Base-by-base conservation (phyloP, 148 eudicot species). In the Nepenthes mirabilis region DNA sequence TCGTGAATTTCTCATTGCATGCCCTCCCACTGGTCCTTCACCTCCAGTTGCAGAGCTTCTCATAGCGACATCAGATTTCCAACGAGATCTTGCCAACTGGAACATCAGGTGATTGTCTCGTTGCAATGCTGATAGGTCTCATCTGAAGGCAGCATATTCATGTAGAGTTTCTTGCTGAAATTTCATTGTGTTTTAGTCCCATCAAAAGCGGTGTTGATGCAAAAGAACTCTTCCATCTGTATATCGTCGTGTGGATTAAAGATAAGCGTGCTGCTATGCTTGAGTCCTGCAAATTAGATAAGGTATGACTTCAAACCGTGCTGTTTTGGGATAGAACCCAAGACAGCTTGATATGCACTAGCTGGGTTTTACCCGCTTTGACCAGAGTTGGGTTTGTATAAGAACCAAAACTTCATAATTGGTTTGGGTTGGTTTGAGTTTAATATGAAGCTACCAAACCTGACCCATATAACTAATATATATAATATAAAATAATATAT, bases 171-270 rank as follows among this genome's bases (percentile, higher is more conserved):
- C 52, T 56, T 34, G 37, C 64, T 74, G 40, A 34, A 37, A 55
- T 52, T 65, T 14, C n/a, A 47, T 72, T 12, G 23, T 64, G 32
- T 76, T 56, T 53, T 66, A 90, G 97, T 71, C 77, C 85, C 63
- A 83, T 90, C 58, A 90, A 87, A 81, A 89, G 91, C 49, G 97
- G 97, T 54, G 97, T 90, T 49, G 95, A 84, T 71, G 97, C 95
- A 55, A 90, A 84, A 74, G 97, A 87, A 65, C 50, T 90, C 79
- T 90, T 87, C 74, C 97, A 90, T 72, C 53, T 87, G 74, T 90
- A 90, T 73, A 90, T 90, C 52, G 75, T 87, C 67, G 80, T 84
- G 36, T 90, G 97, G 97, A 90, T 90, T 65, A 84, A 90, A 68
- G 97, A 90, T 74, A 90, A 79, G 74, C 95, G 95, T 33, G 83